Evolutionary conservation across 2,329 filamentous ascomycete genomes (phyloP).

Genomic region (Aspergillus sp.): DNA sequence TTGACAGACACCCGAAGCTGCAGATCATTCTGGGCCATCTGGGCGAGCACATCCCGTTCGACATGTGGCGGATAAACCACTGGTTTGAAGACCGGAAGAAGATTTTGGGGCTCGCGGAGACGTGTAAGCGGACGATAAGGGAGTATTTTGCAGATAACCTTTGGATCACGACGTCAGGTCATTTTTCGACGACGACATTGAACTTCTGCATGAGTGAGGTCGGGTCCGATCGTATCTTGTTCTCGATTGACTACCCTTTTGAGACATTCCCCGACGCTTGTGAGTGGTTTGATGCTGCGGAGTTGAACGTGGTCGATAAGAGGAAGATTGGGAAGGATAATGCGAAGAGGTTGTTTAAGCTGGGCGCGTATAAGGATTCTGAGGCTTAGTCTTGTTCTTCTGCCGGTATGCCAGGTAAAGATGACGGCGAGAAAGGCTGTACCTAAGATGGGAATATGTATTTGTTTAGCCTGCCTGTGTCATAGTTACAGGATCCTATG

Average conservation of each 20-base stretch:
- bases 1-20: constrained; percentile 49
- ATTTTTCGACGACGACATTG: constrained; percentile 42
- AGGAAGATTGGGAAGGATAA: constrained; percentile 49
- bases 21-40: constrained; percentile 51
- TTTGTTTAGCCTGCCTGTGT: neutral
- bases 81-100: constrained; percentile 44
- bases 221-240: constrained; percentile 41
- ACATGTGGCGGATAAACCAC: constrained; percentile 50
- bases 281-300: constrained; percentile 44
- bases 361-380: constrained; percentile 35
- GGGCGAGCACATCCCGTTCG: constrained; percentile 52
- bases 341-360: constrained; percentile 45
- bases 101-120: constrained; percentile 34
- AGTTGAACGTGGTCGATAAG: constrained; percentile 38
- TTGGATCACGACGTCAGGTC: constrained; percentile 44
- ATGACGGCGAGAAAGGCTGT: neutral
- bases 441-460: neutral
- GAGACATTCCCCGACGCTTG: constrained; percentile 44
- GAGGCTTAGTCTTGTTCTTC: constrained; percentile 18
- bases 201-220: constrained; percentile 43
- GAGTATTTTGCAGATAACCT: constrained; percentile 44
- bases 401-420: too few species aligned
- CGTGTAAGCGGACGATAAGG: constrained; percentile 47
- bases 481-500: neutral
- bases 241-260: constrained; percentile 44